Evolutionary conservation across 2,329 filamentous ascomycete genomes (phyloP), one percentile per base, ranked within the genome.

Genomic region (Aspergillus sojae): DNA sequence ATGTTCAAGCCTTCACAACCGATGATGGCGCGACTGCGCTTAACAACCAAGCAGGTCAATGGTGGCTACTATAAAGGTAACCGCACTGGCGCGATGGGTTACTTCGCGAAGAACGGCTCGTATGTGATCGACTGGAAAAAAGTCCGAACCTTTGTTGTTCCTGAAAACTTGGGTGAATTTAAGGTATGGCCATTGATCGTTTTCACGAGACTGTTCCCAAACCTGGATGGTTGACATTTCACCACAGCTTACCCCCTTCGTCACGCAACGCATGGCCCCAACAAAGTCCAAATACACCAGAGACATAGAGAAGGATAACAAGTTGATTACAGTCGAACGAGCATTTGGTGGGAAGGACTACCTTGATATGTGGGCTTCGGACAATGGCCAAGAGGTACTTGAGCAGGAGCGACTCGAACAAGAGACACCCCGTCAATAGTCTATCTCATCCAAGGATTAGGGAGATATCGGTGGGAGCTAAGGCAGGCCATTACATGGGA

Each of bases 31-130:
- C 86, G 87, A 62, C 86, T 93, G 79, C 93, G 94, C 75, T 87
- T 99, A 74, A 97, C 92, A 14, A 96, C 94, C 70, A 99, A 99
- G 82, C 90, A 95, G 80, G 90, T 94, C 77, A 91, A 91, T 78
- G 92, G 93, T 76, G 94, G 94, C 70, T 99, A 90, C 87, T 99
- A 99, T 88, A 98, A 98, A 85, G 95, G 95, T 76, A 97, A 91
- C 72, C 86, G 94, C 54, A 90, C 93, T 0, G 95, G 95, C 1
- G 88, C 91, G 48, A 93, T 96, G 88, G 95, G 95, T 78, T 87
- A 88, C 76, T 95, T 94, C 78, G 89, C 89, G 58, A 76, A 75
- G 63, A 78, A 76, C 65, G 78, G 78, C 64, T 74, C 72, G 50
- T 99, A 95, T 79, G 78, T 88, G 54, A 89, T 98, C 69, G 91